Percentiles rank a stretch among this genome's conserved stretches.
phyloP scores from a whole-genome alignment of 768 basidiomycete species.

The Saitozyma sp. region DNA sequence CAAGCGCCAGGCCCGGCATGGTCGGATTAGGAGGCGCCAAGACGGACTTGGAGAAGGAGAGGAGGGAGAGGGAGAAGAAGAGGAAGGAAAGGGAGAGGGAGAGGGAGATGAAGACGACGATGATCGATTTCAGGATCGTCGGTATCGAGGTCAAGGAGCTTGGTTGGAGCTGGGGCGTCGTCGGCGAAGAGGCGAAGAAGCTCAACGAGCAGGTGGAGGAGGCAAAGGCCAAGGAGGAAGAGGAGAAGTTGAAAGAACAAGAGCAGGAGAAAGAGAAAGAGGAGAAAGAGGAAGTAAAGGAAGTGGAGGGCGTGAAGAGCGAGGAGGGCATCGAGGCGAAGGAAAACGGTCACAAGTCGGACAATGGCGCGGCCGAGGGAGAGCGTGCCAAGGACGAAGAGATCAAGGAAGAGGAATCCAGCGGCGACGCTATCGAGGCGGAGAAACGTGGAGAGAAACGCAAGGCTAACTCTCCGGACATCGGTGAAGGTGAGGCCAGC shows the following conservation, averaged over 20 bases:
- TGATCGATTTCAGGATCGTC: conserved; percentile 97
- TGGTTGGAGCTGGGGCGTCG: conserved; percentile 80
- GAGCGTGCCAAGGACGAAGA: conserved; percentile 5
- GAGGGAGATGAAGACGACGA: conserved; percentile 65
- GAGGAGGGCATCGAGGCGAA: conserved; percentile 2
- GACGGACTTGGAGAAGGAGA: conserved; percentile 23
- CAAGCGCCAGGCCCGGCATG: no score
- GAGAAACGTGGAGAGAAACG: conserved; percentile 48
- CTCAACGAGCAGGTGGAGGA: conserved; percentile 5
- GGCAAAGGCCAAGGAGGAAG: conserved; percentile 20
- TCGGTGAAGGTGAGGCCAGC: conserved; percentile 25
- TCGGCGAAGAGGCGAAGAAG: conserved; percentile 25
- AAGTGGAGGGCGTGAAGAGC: not conserved
- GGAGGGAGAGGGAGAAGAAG: conserved; percentile 18
- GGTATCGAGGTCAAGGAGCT: conserved; percentile 81
- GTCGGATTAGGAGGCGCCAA: not conserved
- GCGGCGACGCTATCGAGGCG: conserved; percentile 17
- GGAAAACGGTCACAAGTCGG: not conserved
- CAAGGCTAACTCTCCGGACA: conserved; percentile 50
- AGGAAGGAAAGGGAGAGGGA: conserved; percentile 31
- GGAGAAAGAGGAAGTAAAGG: conserved; percentile 14
- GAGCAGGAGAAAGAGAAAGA: conserved; percentile 44
- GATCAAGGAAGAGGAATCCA: conserved; percentile 1
- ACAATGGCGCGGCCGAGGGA: not conserved
- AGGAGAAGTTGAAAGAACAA: conserved; percentile 15